Conservation (phyloP, 805 yeast species). For the Priceomyces melissophilus region DNA sequence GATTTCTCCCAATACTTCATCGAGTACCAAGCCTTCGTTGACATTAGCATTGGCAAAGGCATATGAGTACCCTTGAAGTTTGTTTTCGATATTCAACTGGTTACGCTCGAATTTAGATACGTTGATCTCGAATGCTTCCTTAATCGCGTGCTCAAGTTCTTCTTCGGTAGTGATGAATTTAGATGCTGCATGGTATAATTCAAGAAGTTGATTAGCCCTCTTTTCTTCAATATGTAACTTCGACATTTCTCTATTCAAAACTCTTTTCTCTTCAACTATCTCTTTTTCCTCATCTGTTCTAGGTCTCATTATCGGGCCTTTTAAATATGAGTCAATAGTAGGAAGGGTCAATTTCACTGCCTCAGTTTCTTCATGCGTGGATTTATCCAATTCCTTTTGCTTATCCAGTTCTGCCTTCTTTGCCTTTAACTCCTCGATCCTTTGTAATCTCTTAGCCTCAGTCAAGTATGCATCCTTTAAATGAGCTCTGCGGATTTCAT, state of each 20-base stretch:
- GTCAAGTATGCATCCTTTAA: conserved; percentile 57
- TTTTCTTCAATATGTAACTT: conserved; percentile 52
- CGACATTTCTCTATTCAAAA: conserved; percentile 58
- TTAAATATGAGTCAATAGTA: conserved; percentile 63
- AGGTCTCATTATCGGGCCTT: conserved; percentile 67
- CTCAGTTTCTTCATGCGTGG: conserved; percentile 40
- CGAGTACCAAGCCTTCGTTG: conserved; percentile 33
- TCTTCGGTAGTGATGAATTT: conserved; percentile 71
- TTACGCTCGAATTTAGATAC: conserved; percentile 31
- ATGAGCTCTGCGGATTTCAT: conserved; percentile 71
- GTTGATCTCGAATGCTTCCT: conserved; percentile 50
- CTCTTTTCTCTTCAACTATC: conserved; percentile 54
- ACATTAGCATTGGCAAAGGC: conserved; percentile 24
- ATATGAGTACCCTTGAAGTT: conserved; percentile 29
- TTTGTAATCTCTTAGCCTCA: conserved; percentile 49
- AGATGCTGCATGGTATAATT: conserved; percentile 67
- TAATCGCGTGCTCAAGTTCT: conserved; percentile 56
- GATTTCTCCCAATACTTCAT: conserved; percentile 37
- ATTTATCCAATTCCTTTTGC: conserved; percentile 23
- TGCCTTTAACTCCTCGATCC: conserved; percentile 28
- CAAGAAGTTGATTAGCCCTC: conserved; percentile 57
- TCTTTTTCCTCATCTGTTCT: conserved; percentile 70
- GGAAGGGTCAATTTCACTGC: conserved; percentile 73
- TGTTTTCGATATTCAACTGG: conserved; percentile 32
- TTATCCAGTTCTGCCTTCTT: conserved; percentile 22